Percentiles rank a stretch among this genome's conserved stretches.
These are phyloP conservation scores for Cercophora sp. DNA, from an alignment of 495 filamentous ascomycete genomes.

Conservation along the genomic window DNA sequence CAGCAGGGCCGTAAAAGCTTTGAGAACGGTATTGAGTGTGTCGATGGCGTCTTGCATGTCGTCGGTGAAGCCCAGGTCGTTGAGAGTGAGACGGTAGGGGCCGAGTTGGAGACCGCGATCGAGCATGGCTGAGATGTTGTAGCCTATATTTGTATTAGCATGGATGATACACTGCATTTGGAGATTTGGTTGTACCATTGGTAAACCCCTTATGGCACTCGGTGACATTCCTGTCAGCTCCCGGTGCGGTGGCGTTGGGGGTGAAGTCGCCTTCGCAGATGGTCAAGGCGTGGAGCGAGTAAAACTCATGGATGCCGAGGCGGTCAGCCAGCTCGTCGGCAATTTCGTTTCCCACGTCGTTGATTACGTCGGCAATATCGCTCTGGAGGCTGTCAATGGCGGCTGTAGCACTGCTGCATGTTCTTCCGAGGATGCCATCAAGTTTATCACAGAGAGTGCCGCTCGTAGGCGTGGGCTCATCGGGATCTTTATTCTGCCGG, in stretches of 20 bases:
- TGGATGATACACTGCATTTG: no score
- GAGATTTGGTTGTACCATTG: constrained; percentile 38
- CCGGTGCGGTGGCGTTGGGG: constrained; percentile 47
- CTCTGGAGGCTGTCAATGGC: constrained; percentile 29
- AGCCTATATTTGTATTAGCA: constrained; percentile 32
- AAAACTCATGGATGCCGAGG: constrained; percentile 66
- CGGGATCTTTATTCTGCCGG: constrained; percentile 3
- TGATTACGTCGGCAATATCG: constrained; percentile 29
- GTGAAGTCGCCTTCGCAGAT: constrained; percentile 62
- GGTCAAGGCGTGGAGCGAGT: constrained; percentile 66
- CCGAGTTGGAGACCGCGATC: constrained; percentile 49
- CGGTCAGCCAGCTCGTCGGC: constrained; percentile 39
- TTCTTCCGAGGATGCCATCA: constrained; percentile 18
- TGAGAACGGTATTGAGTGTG: constrained; percentile 42
- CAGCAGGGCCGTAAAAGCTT: constrained; percentile 62
- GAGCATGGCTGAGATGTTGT: constrained; percentile 58
- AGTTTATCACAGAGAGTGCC: constrained; percentile 13
- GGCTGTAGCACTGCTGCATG: constrained; percentile 25
- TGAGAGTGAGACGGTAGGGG: constrained; percentile 45
- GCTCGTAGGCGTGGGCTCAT: constrained; percentile 2
- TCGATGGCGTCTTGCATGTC: constrained; percentile 58
- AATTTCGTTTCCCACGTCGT: constrained; percentile 20
- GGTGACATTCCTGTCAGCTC: constrained; percentile 53
- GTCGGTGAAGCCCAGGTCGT: constrained; percentile 58
- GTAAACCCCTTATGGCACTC: constrained; percentile 58